Base-by-base conservation (phyloP, 306 rosid species). In the Pachyrhizus erosus region DNA sequence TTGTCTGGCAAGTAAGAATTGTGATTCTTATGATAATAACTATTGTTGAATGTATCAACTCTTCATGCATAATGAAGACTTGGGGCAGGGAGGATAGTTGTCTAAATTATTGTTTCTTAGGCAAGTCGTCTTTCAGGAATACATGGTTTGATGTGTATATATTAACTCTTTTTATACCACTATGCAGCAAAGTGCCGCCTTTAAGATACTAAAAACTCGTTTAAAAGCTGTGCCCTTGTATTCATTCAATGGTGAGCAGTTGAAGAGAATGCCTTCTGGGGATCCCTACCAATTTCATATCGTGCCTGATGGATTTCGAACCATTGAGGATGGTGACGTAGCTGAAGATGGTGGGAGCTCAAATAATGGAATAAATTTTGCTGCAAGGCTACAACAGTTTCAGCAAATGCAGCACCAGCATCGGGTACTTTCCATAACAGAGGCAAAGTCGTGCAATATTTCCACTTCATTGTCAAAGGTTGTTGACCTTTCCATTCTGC, bases 171-270 rank as follows among this genome's bases (percentile, higher is more conserved):
- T 73, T 80, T 70, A n/a, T 76, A 10, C 72, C 37, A 48, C 33
- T 7, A 43, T 77, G 89, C 96, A 95, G 99, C 99, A 95, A 95
- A 95, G 98, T 90, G 92, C 90, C 8, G 99, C 99, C 70, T 95
- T 95, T 81, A 93, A 91, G 89, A 87, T 95, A 71, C 89, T 95
- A 45, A 85, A 89, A 67, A 93, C 96, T 3, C 98, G 98, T 64
- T 87, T 95, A 74, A 90, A 93, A 90, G 91, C 92, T 17, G 91
- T 95, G 68, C 99, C 97, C 2, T 80, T 90, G 0, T 86, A 87
- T 86, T 87, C 98, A 34, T 86, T 91, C 65, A 87, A 88, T 64
- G 82, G 92, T 2, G 93, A 87, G 78, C 96, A 86, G 75, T 73
- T 84, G 17, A 83, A 85, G 86, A 84, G 70, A 73, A 77, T 73